These are phyloP conservation scores for Sporothrix brunneoviolacea DNA, from an alignment of 2,329 filamentous ascomycete species.

Conservation along the genomic window DNA sequence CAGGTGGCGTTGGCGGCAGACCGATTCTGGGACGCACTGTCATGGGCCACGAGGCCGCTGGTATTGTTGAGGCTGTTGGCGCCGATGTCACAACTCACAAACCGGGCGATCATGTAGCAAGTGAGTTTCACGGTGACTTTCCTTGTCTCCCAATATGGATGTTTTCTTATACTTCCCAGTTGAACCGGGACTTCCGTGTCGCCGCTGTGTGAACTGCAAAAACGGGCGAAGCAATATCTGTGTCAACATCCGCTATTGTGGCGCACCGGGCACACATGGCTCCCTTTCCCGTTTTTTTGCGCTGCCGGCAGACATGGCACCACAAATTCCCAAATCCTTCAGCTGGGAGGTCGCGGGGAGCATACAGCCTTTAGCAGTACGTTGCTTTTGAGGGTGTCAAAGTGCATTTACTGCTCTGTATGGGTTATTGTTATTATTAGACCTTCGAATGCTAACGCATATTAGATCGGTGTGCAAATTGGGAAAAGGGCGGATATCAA, in stretches of 20 bases:
- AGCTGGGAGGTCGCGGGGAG: constrained; percentile 79
- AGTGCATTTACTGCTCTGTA: too few relatives aligned
- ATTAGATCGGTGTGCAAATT: constrained; percentile 67
- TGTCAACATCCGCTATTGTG: constrained; percentile 79
- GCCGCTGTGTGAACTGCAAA: constrained; percentile 69
- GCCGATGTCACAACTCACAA: constrained; percentile 55
- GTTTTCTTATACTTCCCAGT: too few relatives aligned
- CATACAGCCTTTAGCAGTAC: constrained; percentile 71
- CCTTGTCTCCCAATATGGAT: too few relatives aligned
- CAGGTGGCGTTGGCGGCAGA: constrained; percentile 82
- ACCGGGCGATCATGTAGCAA: constrained; percentile 73
- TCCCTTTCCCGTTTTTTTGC: constrained; percentile 81
- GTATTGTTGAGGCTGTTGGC: constrained; percentile 67
- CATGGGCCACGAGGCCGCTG: constrained; percentile 66
- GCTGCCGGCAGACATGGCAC: constrained; percentile 84
- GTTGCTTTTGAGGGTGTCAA: neutral
- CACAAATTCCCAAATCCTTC: constrained; percentile 72
- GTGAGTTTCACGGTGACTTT: too few relatives aligned
- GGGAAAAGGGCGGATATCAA: constrained; percentile 60
- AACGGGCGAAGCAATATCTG: constrained; percentile 89
- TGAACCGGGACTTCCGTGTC: constrained; percentile 83
- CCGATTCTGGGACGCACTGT: constrained; percentile 74
- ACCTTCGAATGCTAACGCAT: too few relatives aligned
- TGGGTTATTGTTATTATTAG: too few relatives aligned
- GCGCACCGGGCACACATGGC: constrained; percentile 82